Evolutionary conservation across 345 rosid genomes (phyloP), one percentile per base, ranked within the genome.

Genomic region (Rubroshorea leprosula): DNA sequence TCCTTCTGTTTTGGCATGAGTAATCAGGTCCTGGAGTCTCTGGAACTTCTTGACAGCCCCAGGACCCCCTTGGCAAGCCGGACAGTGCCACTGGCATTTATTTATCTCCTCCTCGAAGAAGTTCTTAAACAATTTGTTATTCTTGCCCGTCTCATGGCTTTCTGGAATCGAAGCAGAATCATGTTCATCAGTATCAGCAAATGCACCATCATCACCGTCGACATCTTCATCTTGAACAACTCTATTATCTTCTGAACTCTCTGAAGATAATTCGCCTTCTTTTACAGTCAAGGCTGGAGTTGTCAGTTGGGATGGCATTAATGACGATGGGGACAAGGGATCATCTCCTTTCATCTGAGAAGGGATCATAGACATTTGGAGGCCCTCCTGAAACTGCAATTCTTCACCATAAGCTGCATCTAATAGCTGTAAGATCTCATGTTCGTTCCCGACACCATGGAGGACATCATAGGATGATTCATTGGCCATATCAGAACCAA

Each of bases 1-100:
- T 48, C 94, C 90, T 22, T 83, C 82, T 22, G 97, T 87, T 67
- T 85, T 87, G 44, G 97, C 97, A 74, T 90, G 97, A 16, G 91
- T 73, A 46, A 82, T 58, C 59, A 90, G 74, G 8, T 96, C 96
- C 73, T 83, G 94, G 68, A 90, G 72, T 41, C 89, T 83, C 23
- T 74, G 73, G 62, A 78, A 90, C 97, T 94, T 87, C 67, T 90
- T 93, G 48, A 85, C 85, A 19, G 94, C 75, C 57, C 97, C 97
- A 93, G 31, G 31, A 56, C 97, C 96, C 43, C 74, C 74, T 51
- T 77, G 90, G 67, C 97, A 90, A 47, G 96, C 96, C 6, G 97
- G 96, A 60, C 97, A 90, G 68, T 90, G 97, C 97, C 97, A 90
- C 82, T 76, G 80, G 63, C 74, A 27, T 4, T 4, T 3, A 3